A percentile compares a stretch with the other conserved stretches of the same genome.
Conservation (phyloP, 179 eudicot species). For the Beta macrorhiza region DNA sequence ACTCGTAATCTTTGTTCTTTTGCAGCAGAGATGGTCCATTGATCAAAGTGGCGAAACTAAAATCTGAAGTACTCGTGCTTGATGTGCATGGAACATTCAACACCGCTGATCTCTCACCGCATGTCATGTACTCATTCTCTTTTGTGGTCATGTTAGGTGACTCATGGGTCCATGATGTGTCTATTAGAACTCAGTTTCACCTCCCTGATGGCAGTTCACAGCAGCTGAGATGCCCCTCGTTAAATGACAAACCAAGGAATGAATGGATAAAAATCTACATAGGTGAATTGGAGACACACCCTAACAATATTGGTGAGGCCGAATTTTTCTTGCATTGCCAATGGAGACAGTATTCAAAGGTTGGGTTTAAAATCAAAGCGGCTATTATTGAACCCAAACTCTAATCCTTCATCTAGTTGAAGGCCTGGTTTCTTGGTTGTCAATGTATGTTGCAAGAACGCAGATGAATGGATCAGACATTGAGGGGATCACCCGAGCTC, state of each 20-base stretch:
- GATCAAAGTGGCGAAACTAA: constrained; percentile 37
- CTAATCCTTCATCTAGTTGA: neutral
- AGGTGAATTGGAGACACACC: constrained; percentile 41
- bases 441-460: neutral
- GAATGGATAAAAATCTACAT: constrained; percentile 18
- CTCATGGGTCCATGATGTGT: neutral
- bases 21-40: constrained; percentile 33
- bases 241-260: neutral
- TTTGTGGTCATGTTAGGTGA: constrained; percentile 45
- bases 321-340: constrained; percentile 35
- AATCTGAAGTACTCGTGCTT: constrained; percentile 34
- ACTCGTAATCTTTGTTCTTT: neutral
- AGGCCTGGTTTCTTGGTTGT: neutral
- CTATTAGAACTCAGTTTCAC: neutral
- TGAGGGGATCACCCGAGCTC: too few species aligned
- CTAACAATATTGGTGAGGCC: constrained; percentile 36
- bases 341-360: neutral
- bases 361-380: neutral
- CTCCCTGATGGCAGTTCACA: neutral
- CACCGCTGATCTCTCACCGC: constrained; percentile 34
- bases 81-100: constrained; percentile 43
- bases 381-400: constrained; percentile 1
- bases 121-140: constrained; percentile 33
- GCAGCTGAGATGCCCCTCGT: neutral
- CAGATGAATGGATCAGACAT: neutral